Base-by-base conservation (phyloP, 2,329 filamentous ascomycete genomes). In the Myriosclerotinia scirpicola region DNA sequence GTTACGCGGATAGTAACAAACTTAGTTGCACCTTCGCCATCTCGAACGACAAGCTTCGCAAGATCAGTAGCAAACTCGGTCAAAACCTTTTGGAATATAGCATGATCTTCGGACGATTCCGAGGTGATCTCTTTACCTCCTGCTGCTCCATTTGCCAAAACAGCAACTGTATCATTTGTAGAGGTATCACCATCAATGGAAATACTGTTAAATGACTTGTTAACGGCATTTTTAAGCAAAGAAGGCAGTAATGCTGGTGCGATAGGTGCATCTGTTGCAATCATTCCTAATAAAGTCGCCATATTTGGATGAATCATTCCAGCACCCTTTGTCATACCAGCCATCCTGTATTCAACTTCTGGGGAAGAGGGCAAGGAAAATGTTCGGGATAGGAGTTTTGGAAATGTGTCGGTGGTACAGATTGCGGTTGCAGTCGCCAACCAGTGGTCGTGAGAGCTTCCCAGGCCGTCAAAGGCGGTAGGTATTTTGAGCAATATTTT, bases 261-360 rank as follows among this genome's bases (percentile, higher is more conserved):
- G 73, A 97, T 85, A n/a, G 92, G 90, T 0, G 90, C 93, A 73
- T 98, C 94, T 20, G 94, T 98, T 75, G 92, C 93, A 74, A 97
- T 84, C 67, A 97, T 89, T 61, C 91, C 92, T 44, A 98, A 87
- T 40, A 97, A 85, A 0, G 94, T 98, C 38, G 92, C 94, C 93
- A 98, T 96, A 82, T 98, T 97, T 59, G 94, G 94, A 76, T 96
- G 93, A 78, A 98, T 96, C 94, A 98, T 98, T 76, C 94, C 94
- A 1, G 94, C 94, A 67, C 94, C 94, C 81, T 98, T 98, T 76
- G 93, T 96, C 87, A 96, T 95, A 73, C 94, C 94, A 20, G 91
- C 92, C 60, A 98, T 89, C 72, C 85, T 84, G 81, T 96, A 98
- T 77, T 89, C 87, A 59, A 86, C 82, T 34, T 83, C 83, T 0